These are phyloP conservation scores for Lichtheimia corymbifera DNA, from an alignment of 371 early-diverging fungal species.

Conservation along the genomic window DNA sequence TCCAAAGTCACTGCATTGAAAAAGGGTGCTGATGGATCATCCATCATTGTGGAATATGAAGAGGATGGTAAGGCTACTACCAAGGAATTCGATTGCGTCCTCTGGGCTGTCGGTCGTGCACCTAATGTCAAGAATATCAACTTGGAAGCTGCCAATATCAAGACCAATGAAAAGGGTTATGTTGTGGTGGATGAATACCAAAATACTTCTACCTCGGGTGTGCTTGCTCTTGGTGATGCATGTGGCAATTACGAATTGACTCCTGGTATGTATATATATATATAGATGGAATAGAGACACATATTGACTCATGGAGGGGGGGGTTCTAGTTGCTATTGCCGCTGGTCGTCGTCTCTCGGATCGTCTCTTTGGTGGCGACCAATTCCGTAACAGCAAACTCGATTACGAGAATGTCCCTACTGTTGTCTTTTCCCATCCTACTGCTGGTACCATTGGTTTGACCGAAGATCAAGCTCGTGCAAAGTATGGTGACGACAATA, in stretches of 20 bases:
- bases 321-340: constrained; percentile 78
- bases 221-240: constrained; percentile 95
- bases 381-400: constrained; percentile 70
- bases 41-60: constrained; percentile 48
- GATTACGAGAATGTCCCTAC: constrained; percentile 93
- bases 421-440: constrained; percentile 96
- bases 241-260: constrained; percentile 91
- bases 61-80: constrained; percentile 38
- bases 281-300: neutral
- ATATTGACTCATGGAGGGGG: neutral
- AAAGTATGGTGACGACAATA: constrained; percentile 73
- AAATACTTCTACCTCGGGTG: constrained; percentile 69
- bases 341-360: constrained; percentile 92
- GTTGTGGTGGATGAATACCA: constrained; percentile 88
- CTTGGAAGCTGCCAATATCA: constrained; percentile 67
- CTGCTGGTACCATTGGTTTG: constrained; percentile 87
- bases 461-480: constrained; percentile 82
- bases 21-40: constrained; percentile 26
- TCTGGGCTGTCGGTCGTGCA: constrained; percentile 90
- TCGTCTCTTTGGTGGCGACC: constrained; percentile 84
- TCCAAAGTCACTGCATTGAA: constrained; percentile 52
- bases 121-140: constrained; percentile 75
- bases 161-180: constrained; percentile 64
- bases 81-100: constrained; percentile 65
- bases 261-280: constrained; percentile 61